Conservation (phyloP, 176 grass and related monocot genomes). For the Juncus effusus region DNA sequence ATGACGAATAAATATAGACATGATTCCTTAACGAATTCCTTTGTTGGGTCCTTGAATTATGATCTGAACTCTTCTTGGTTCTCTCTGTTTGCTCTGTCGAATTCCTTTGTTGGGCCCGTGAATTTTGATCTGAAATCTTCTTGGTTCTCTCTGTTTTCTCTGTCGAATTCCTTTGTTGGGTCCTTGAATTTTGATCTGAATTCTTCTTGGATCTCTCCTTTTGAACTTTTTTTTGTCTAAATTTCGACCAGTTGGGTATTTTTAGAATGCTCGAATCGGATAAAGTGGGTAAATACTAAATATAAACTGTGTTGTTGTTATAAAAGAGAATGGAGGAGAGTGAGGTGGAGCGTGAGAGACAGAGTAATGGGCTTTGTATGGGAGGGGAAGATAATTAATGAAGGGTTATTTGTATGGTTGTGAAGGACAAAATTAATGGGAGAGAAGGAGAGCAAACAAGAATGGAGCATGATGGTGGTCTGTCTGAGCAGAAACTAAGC, state of each 20-base stretch:
- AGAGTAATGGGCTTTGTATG: conserved; percentile 34
- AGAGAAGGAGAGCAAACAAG: too few relatives aligned
- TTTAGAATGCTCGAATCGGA: neutral
- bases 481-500: too few relatives aligned
- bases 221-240: neutral
- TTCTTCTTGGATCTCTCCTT: too few relatives aligned
- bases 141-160: neutral
- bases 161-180: too few relatives aligned
- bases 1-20: conserved; percentile 86
- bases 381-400: conserved; percentile 12
- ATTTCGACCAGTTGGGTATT: too few relatives aligned
- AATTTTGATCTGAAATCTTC: too few relatives aligned
- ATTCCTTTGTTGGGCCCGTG: too few relatives aligned
- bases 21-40: neutral
- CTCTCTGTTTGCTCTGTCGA: neutral
- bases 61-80: too few relatives aligned
- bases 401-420: too few relatives aligned
- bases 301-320: conserved; percentile 33
- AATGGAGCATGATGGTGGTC: too few relatives aligned
- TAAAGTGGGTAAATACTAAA: neutral
- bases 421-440: too few relatives aligned
- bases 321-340: conserved; percentile 84
- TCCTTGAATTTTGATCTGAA: too few relatives aligned
- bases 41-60: neutral
- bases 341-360: conserved; percentile 68